Percentiles rank a stretch among this genome's conserved stretches.
phyloP scores from a whole-genome alignment of 2,329 filamentous ascomycete genomes.

The Aspergillus brasiliensis region DNA sequence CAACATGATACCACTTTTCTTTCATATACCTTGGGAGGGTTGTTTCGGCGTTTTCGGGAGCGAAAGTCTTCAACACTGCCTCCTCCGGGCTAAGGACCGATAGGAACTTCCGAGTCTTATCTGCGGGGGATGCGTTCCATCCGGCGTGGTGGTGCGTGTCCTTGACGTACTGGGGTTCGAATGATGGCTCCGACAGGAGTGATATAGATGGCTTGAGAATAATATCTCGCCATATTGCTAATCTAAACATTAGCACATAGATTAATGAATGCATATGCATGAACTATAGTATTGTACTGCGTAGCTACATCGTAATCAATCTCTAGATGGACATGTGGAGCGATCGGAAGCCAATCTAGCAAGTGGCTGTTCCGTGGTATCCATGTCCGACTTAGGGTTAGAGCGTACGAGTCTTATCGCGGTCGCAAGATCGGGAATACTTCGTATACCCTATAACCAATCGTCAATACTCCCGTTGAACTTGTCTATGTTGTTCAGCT shows the following conservation, averaged over 20 bases:
- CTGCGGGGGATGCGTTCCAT: background rate
- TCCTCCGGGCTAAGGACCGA: conserved; percentile 21
- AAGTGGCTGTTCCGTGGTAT: too few relatives aligned
- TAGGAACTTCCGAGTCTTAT: conserved; percentile 11
- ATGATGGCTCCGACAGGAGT: conserved; percentile 14
- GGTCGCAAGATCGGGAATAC: too few relatives aligned
- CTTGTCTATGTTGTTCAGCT: too few relatives aligned
- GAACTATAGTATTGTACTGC: background rate
- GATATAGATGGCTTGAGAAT: conserved; percentile 9
- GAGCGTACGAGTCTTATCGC: too few relatives aligned
- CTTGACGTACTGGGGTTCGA: conserved; percentile 14
- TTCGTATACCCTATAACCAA: too few relatives aligned
- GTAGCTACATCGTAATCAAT: too few relatives aligned
- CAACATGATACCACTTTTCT: conserved; percentile 54
- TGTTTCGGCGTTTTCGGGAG: conserved; percentile 46
- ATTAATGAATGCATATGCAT: conserved; percentile 20
- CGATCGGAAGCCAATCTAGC: too few relatives aligned
- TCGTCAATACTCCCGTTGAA: too few relatives aligned
- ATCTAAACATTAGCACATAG: conserved; percentile 43
- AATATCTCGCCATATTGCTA: conserved; percentile 26
- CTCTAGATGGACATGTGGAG: too few relatives aligned
- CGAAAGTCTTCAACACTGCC: conserved; percentile 46
- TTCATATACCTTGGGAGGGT: conserved; percentile 41
- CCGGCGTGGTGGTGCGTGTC: conserved; percentile 1
- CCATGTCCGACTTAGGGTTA: too few relatives aligned